Evolutionary conservation across 148 eudicot species (phyloP), one percentile per base, ranked within the genome.

Genomic region (Gaultheria prostrata): DNA sequence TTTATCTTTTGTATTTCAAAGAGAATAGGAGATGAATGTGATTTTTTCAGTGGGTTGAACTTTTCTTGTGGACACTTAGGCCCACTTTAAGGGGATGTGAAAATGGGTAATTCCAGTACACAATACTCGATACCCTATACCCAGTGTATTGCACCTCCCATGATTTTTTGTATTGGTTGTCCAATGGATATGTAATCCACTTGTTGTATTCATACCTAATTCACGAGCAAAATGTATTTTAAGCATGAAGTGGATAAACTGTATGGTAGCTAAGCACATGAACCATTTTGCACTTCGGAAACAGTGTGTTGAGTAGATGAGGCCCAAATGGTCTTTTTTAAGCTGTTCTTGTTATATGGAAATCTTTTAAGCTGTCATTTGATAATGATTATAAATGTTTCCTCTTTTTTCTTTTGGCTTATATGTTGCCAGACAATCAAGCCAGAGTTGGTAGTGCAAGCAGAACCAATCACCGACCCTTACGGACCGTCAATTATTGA

Each of bases 401-500:
- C 10, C 4, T n/a, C 35, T 33, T 32, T 78, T 5, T 20, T 54
- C 21, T 78, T 67, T 80, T 46, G 17, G 82, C 39, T 24, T 53
- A 33, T 78, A 33, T 30, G 53, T 70, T 71, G 28, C 79, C 92
- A 97, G 98, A 91, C 94, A 79, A 86, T 93, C 72, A 97, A 97
- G 84, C 93, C 96, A 26, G 95, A 89, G 86, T 87, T 97, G 72
- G 78, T 81, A 49, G 96, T 95, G 78, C 94, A 95, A 90, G 92
- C 86, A 39, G 98, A 93, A 85, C 95, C 95, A 33, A 93, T 95
- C 61, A 88, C 86, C 46, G 98, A 97, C 82, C 96, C 98, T 54
- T 97, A 92, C 80, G 98, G 99, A 43, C 99, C 98, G 78, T 95
- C 99, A 71, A 90, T 95, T 32, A 81, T 89, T 74, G 96, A 97